A percentile compares a stretch with the other conserved stretches of the same genome.
Evolutionary conservation across 208 protist genomes (phyloP).

Genomic region (Hexamita inflata): DNA sequence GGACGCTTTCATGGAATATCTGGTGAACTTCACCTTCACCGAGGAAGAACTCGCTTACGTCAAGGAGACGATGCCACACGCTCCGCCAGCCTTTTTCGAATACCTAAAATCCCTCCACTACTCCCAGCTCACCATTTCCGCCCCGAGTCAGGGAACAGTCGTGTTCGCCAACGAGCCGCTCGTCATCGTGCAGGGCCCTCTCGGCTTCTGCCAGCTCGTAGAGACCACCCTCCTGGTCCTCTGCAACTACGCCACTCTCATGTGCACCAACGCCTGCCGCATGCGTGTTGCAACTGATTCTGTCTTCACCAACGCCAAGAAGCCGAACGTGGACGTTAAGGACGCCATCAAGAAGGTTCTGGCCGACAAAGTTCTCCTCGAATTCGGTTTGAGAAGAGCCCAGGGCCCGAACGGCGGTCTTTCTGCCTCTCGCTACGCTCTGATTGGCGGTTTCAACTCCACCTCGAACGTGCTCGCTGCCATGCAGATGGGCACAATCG

Average conservation of each 20-base stretch:
- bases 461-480: slow-evolving; percentile 65
- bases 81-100: slow-evolving; percentile 34
- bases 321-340: background rate
- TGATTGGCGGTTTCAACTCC: slow-evolving; percentile 64
- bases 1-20: slow-evolving; percentile 48
- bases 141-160: slow-evolving; percentile 43
- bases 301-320: too few relatives aligned
- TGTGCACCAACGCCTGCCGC: slow-evolving; percentile 62
- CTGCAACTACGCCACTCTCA: slow-evolving; percentile 57
- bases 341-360: slow-evolving; percentile 25
- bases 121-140: slow-evolving; percentile 44
- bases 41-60: slow-evolving; percentile 46
- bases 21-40: slow-evolving; percentile 46
- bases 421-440: slow-evolving; percentile 59
- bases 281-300: slow-evolving; percentile 28
- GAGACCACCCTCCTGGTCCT: slow-evolving; percentile 57
- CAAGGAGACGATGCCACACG: slow-evolving; percentile 24
- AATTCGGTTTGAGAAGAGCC: slow-evolving; percentile 69
- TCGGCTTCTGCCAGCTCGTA: slow-evolving; percentile 56
- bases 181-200: slow-evolving; percentile 57
- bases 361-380: slow-evolving; percentile 54
- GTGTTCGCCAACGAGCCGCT: slow-evolving; percentile 59
- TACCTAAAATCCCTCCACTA: slow-evolving; percentile 39
- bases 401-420: slow-evolving; percentile 66
- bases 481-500: slow-evolving; percentile 51